Conservation (phyloP, 192 early-diverging fungal genomes). For the Linnemannia hyalina region DNA sequence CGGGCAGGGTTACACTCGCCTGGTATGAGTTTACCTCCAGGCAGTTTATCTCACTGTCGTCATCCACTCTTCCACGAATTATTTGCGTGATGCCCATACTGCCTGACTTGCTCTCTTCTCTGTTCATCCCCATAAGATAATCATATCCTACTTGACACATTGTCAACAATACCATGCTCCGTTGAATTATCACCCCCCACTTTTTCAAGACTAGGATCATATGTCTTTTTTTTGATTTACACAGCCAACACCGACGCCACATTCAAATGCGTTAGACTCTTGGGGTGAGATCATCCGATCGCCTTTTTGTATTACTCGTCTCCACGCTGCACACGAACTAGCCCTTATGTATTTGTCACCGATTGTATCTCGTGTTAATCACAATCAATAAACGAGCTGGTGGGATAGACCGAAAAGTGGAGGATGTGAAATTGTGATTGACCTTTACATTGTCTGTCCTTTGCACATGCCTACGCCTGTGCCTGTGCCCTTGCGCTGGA, state of each 20-base stretch:
- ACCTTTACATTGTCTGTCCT: not conserved
- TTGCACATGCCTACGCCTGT: slow-evolving; percentile 7
- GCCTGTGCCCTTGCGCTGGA: not conserved
- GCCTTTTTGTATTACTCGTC: not conserved
- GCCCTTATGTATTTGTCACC: not conserved
- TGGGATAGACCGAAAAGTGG: not conserved
- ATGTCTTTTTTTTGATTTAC: slow-evolving; percentile 14
- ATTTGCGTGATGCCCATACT: not conserved
- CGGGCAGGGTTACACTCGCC: not conserved
- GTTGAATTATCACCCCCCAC: not conserved
- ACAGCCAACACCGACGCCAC: not conserved
- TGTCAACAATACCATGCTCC: not conserved
- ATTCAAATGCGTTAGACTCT: not conserved
- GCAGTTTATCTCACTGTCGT: not conserved
- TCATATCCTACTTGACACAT: not conserved
- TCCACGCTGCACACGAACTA: not conserved
- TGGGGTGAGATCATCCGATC: slow-evolving; percentile 4
- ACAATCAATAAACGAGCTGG: slow-evolving; percentile 6
- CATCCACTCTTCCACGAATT: not conserved
- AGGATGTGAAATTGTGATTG: not conserved
- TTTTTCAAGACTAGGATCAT: slow-evolving; percentile 1
- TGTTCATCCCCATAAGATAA: slow-evolving; percentile 3
- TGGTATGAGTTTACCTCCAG: not conserved
- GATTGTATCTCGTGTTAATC: not conserved
- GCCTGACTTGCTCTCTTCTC: not conserved